These are phyloP conservation scores for Pluteus cervinus DNA, from an alignment of 768 basidiomycete species.

Conservation along the genomic window DNA sequence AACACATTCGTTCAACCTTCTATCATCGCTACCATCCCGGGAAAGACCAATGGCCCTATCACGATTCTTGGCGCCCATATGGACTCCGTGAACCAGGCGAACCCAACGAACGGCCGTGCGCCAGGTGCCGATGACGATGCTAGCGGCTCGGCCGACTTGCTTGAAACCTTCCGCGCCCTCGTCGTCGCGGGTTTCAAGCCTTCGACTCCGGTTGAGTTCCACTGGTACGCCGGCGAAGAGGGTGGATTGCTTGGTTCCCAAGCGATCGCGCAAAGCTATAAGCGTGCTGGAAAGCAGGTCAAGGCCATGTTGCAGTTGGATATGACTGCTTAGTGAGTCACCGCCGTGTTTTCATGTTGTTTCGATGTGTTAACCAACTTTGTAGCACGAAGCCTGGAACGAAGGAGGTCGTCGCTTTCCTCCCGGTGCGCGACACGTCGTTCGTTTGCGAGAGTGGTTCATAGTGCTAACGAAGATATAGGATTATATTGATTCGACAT, in stretches of 20 bases:
- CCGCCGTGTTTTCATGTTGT: not conserved
- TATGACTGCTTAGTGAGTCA: constrained; percentile 30
- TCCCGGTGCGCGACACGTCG: too few species aligned
- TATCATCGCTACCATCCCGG: constrained; percentile 30
- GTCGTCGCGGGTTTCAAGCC: constrained; percentile 32
- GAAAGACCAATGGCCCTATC: constrained; percentile 19
- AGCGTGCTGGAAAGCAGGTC: constrained; percentile 34
- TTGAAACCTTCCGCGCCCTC: constrained; percentile 36
- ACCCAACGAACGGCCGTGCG: constrained; percentile 32
- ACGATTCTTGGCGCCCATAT: constrained; percentile 38
- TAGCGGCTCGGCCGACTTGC: constrained; percentile 35
- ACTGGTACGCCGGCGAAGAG: constrained; percentile 43
- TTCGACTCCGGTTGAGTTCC: constrained; percentile 37
- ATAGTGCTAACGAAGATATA: too few species aligned
- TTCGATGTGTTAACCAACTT: not conserved
- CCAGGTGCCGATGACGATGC: constrained; percentile 49
- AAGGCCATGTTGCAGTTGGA: constrained; percentile 46
- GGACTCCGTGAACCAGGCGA: constrained; percentile 34
- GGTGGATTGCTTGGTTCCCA: constrained; percentile 44
- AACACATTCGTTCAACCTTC: constrained; percentile 29
- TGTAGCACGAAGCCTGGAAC: constrained; percentile 42
- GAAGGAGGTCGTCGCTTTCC: constrained; percentile 31
- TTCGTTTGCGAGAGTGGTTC: too few species aligned
- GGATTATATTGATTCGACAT: constrained; percentile 30
- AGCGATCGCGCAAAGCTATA: constrained; percentile 46